A percentile compares a stretch with the other conserved stretches of the same genome.
Evolutionary conservation across 345 rosid genomes (phyloP).

Genomic region (Salix suchowensis): DNA sequence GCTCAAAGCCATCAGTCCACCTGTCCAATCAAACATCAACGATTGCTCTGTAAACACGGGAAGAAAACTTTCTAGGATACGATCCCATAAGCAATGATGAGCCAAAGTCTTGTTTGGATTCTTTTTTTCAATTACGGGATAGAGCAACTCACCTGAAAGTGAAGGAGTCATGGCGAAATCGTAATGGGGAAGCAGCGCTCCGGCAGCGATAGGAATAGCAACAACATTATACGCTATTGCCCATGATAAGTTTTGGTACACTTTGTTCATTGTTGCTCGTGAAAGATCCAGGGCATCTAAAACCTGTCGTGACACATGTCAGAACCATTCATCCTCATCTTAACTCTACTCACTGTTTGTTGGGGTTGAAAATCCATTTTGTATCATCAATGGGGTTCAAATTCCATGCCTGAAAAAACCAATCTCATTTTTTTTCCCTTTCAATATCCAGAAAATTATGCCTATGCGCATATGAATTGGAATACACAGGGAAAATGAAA

Average conservation of each 20-base stretch:
- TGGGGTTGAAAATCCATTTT: background rate
- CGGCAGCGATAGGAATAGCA: slow-evolving; percentile 90
- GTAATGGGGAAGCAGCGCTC: slow-evolving; percentile 71
- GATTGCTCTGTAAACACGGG: background rate
- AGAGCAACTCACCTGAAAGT: slow-evolving; percentile 54
- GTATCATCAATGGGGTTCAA: background rate
- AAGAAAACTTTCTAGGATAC: background rate
- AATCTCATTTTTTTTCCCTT: background rate
- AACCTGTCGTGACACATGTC: slow-evolving; percentile 39
- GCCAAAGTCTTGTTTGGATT: too few relatives aligned
- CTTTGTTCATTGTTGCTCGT: slow-evolving; percentile 82
- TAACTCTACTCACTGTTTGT: background rate
- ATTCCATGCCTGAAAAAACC: background rate
- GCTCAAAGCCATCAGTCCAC: slow-evolving; percentile 93
- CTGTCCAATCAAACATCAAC: slow-evolving; percentile 29
- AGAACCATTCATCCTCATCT: background rate
- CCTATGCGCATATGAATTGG: background rate
- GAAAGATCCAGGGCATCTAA: slow-evolving; percentile 82
- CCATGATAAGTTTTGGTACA: slow-evolving; percentile 87
- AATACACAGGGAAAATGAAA: background rate
- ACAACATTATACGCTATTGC: slow-evolving; percentile 73
- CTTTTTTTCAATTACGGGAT: background rate
- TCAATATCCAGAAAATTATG: background rate
- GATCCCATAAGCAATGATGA: background rate
- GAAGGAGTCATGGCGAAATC: slow-evolving; percentile 93